Conservation (phyloP, 352 stramenopile species). For the Phytophthora brassicae region DNA sequence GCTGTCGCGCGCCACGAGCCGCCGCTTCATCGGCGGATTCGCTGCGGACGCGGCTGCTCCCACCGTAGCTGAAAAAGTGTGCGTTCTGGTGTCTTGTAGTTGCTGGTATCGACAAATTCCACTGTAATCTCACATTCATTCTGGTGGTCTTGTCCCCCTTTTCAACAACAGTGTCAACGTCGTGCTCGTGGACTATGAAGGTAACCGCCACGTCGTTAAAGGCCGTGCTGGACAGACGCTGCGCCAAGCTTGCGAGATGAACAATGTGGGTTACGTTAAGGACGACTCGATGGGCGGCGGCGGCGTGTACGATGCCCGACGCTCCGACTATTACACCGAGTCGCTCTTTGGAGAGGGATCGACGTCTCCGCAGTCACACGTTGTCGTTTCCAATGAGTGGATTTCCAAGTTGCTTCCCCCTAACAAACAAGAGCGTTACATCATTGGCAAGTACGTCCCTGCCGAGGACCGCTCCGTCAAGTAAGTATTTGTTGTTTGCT, state of each 20-base stretch:
- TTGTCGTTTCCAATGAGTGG: constrained; percentile 89
- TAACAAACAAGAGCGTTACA: constrained; percentile 75
- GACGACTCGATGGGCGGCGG: constrained; percentile 86
- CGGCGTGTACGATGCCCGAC: constrained; percentile 60
- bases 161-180: constrained; percentile 67
- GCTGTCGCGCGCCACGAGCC: constrained; percentile 32
- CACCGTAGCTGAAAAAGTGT: constrained; percentile 69
- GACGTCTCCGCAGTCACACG: constrained; percentile 82
- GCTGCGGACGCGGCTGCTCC: constrained; percentile 37
- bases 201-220: constrained; percentile 84
- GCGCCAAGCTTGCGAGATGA: constrained; percentile 82
- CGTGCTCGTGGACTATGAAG: constrained; percentile 85
- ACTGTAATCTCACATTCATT: constrained; percentile 6
- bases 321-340: constrained; percentile 84
- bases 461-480: constrained; percentile 79
- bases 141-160: constrained; percentile 10
- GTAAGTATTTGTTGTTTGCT: no score
- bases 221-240: constrained; percentile 83
- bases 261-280: constrained; percentile 71
- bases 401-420: constrained; percentile 69
- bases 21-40: constrained; percentile 61
- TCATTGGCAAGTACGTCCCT: constrained; percentile 79
- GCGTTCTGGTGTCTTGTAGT: constrained; percentile 13
- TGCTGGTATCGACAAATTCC: background rate
- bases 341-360: constrained; percentile 87